Conservation (phyloP, 139 green algal species). For the Haematococcus lacustris region DNA sequence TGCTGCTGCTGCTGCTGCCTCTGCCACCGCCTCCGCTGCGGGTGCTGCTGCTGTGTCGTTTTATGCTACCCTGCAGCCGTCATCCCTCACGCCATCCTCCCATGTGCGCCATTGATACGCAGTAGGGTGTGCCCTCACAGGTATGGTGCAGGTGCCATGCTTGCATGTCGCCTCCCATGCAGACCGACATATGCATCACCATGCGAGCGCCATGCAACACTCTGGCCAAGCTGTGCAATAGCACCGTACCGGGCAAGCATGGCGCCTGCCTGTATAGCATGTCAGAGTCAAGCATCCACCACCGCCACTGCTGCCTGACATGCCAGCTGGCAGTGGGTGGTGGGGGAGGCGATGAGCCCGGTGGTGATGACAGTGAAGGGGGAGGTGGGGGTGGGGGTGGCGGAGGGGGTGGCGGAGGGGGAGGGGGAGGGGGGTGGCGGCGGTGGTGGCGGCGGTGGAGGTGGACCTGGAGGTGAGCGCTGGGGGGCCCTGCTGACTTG, state of each 20-base stretch:
- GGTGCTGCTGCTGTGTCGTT: too few species aligned
- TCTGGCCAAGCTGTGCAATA: background rate
- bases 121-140: too few species aligned
- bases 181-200: slow-evolving; percentile 18
- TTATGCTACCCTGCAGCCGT: too few species aligned
- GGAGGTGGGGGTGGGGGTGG: background rate
- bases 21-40: too few species aligned
- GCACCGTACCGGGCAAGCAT: background rate
- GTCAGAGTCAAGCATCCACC: slow-evolving; percentile 21
- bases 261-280: slow-evolving; percentile 33
- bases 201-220: background rate
- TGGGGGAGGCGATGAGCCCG: background rate
- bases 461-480: too few species aligned
- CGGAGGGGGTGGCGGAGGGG: background rate
- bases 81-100: too few species aligned
- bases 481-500: too few species aligned
- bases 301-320: slow-evolving; percentile 4
- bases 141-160: too few species aligned
- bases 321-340: slow-evolving; percentile 26
- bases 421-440: too few species aligned
- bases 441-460: too few species aligned
- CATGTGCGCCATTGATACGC: too few species aligned
- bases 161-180: too few species aligned
- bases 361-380: background rate
- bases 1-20: background rate